Base-by-base conservation (phyloP, 176 grass and related monocot genomes). In the Musa acuminata region DNA sequence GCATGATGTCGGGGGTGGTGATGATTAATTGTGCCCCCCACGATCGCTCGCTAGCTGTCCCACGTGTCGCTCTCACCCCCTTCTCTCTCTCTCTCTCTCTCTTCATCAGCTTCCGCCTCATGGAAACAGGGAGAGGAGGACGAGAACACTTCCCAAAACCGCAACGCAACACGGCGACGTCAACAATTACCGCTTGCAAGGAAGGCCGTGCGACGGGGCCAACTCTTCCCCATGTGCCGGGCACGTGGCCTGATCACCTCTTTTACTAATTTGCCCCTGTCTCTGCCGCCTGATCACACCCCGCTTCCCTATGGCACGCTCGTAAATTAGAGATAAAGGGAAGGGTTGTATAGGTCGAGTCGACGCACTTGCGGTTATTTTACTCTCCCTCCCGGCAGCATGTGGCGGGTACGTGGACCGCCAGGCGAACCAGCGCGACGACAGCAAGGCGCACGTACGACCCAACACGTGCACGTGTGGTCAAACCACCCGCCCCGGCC, bases 11-110 rank as follows among this genome's bases (percentile, higher is more conserved):
- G 60, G 62, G 60, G 1, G 48, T 24, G 58, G 60, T 66, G 62
- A 77, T 77, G 75, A 66, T 77, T 65, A 77, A 20, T 55, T 76
- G 29, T 76, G 74, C 29, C 55, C 74, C 35, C 29, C 74, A 76
- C 58, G 74, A 76, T 10, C 64, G 59, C 48, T 43, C 9, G 75
- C 75, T 77, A 66, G 74, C 58, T 76, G 59, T 76, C 75, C 62
- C 75, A 76, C 55, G 74, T 77, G 75, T 77, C 25, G 12, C 75
- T 20, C 29, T 29, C 29, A 29, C 27, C 27, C 2, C 27, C 2
- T 1, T 29, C 27, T 29, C 27, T 1, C 72, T 13, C 25, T 53
- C 52, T 27, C 24, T 16, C 43, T 69, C 25, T 11, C 67, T 13
- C 8, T 51, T 57, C 50, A 57, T 73, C 71, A 73, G 57, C 35